Evolutionary conservation across 1,284 basidiomycete species (phyloP).

Genomic region (Fomitopsis schrenkii): DNA sequence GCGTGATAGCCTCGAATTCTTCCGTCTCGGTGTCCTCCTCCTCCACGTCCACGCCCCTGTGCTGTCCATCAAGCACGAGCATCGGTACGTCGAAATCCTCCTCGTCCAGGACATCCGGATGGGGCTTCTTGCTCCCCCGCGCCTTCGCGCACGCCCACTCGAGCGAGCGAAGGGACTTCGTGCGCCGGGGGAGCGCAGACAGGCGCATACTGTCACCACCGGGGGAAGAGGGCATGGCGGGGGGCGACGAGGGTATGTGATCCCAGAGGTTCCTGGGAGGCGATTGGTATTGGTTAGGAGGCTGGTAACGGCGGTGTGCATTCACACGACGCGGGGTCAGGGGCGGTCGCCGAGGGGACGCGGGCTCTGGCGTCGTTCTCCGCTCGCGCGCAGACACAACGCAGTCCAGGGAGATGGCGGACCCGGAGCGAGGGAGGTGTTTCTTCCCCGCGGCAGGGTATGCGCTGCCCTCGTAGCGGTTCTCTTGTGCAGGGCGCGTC

Average conservation of each 20-base stretch:
- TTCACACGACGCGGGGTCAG: conserved; percentile 24
- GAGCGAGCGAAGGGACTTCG: conserved; percentile 34
- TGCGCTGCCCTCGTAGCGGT: conserved; percentile 15
- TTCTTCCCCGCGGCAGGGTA: conserved; percentile 13
- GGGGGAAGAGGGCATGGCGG: conserved; percentile 31
- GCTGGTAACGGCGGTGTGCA: not conserved
- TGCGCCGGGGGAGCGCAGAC: conserved; percentile 24
- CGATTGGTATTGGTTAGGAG: not conserved
- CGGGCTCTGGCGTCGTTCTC: conserved; percentile 11
- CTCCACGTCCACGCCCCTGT: conserved; percentile 8
- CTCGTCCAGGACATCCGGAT: conserved; percentile 12
- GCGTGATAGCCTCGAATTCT: conserved; percentile 24
- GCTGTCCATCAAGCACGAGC: conserved; percentile 16
- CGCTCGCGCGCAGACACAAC: conserved; percentile 37
- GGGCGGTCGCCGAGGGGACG: conserved; percentile 20
- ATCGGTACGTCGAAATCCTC: conserved; percentile 26
- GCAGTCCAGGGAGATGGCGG: conserved; percentile 35
- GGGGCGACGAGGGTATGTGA: conserved; percentile 40
- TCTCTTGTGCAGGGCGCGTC: conserved; percentile 26
- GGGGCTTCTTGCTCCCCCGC: conserved; percentile 19
- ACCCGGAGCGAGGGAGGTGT: conserved; percentile 14
- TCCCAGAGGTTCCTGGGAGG: conserved; percentile 30
- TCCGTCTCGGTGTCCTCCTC: conserved; percentile 23
- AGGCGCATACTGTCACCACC: conserved; percentile 27
- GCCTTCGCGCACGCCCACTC: conserved; percentile 47